These are phyloP conservation scores for Pichia kudriavzevii DNA, from an alignment of 1,139 yeast genomes.

Conservation along the genomic window DNA sequence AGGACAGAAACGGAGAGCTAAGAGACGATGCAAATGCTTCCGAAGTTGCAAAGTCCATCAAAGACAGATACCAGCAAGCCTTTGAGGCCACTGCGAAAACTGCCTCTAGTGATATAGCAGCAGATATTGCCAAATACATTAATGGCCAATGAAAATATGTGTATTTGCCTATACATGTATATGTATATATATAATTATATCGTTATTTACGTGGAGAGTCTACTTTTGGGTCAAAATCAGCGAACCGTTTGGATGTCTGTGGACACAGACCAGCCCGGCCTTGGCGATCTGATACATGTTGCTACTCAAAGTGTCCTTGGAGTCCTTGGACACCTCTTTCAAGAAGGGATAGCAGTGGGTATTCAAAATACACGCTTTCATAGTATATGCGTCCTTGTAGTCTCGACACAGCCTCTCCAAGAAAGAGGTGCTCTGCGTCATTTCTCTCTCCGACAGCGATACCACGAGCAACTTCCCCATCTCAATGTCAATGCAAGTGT, in stretches of 20 bases:
- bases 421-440: constrained; percentile 7
- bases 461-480: constrained; percentile 6
- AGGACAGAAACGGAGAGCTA: constrained; percentile 57
- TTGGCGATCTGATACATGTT: constrained; percentile 20
- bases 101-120: constrained; percentile 61
- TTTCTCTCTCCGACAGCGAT: constrained; percentile 9
- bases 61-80: constrained; percentile 66
- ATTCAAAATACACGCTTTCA: constrained; percentile 19
- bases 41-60: constrained; percentile 39
- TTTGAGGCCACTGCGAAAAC: constrained; percentile 55
- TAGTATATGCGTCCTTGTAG: constrained; percentile 1
- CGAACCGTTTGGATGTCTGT: constrained; percentile 15
- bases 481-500: neutral
- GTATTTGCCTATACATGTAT: no score
- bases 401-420: constrained; percentile 10
- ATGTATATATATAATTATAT: no score
- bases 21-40: constrained; percentile 27
- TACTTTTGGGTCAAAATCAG: constrained; percentile 11
- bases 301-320: constrained; percentile 3
- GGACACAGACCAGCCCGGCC: constrained; percentile 21
- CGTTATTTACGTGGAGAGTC: no score
- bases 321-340: constrained; percentile 10
- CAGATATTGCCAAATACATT: constrained; percentile 61
- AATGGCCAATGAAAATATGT: constrained; percentile 12
- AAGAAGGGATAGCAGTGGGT: constrained; percentile 20